Evolutionary conservation across 2,329 filamentous ascomycete genomes (phyloP), one percentile per base, ranked within the genome.

Genomic region (Xylaria sp.): DNA sequence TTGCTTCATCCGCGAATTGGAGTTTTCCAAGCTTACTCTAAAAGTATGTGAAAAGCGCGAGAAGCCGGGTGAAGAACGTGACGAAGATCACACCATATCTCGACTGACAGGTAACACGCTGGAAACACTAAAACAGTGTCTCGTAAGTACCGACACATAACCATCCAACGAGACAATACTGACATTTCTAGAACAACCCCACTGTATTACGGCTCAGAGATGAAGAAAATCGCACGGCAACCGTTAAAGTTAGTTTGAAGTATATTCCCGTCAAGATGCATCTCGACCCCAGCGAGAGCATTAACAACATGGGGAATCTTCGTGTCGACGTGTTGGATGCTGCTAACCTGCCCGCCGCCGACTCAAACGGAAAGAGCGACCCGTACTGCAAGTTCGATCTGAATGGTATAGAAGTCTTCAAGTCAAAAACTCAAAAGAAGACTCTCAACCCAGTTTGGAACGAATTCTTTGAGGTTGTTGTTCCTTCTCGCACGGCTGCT

Each of bases 231-330:
- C 87, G 87, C 67, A 81, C 90, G 29, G 94, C 89, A 83, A 94
- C 90, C 77, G 87, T 99, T 78, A 97, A 91, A 74, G 92, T 99
- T 78, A 97, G 92, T 82, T 87, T 98, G 77, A 97, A 97, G 81
- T 99, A 97, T 79, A 90, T 99, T 27, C 96, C 96, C 0, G 90
- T 98, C 69, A 90, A 93, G 83, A 99, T 99, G 96, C 85, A 90
- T 65, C 91, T 99, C 58, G 94, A 99, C 76, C 92, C 96, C 0
- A 93, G 91, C 75, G 96, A 99, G 82, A 98, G 94, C 77, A 97
- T 99, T 85, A 98, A 98, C 88, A 99, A 99, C 82, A 97, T 97
- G 89, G 96, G 96, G 68, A 94, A 90, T 67, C 90, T 99, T 25
- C 92, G 94, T 23, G 93, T 99, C n/a, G 94, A 98, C 76, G 87